A percentile compares a stretch with the other conserved stretches of the same genome.
Evolutionary conservation across 805 yeast genomes (phyloP).

Genomic region (Kluyveromyces nonfermentans): DNA sequence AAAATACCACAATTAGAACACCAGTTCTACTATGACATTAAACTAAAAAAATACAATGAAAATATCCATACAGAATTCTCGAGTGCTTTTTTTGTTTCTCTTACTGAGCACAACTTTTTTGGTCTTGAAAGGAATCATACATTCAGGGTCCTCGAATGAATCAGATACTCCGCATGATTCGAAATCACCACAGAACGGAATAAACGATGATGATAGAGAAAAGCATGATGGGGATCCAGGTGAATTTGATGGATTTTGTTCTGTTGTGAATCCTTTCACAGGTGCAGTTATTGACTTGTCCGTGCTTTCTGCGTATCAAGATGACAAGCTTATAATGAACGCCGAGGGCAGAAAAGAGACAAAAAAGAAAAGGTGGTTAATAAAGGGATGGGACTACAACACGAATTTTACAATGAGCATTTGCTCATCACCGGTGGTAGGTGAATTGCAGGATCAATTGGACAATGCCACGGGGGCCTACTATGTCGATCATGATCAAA

Average conservation of each 20-base stretch:
- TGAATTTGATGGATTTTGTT: constrained; percentile 20
- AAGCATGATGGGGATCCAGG: constrained; percentile 8
- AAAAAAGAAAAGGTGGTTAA: constrained; percentile 39
- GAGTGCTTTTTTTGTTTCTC: background rate
- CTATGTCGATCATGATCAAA: constrained; percentile 38
- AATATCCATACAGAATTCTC: background rate
- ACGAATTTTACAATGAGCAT: constrained; percentile 68
- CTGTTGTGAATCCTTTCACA: constrained; percentile 24
- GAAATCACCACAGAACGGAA: background rate
- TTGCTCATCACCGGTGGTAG: constrained; percentile 46
- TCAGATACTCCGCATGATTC: background rate
- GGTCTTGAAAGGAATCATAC: background rate
- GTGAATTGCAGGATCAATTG: constrained; percentile 18
- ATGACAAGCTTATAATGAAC: constrained; percentile 6
- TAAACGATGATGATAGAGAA: background rate
- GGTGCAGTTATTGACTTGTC: constrained; percentile 27
- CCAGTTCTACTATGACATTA: background rate
- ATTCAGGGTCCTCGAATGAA: background rate
- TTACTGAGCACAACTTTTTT: background rate
- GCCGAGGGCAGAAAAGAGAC: constrained; percentile 5
- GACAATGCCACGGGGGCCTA: constrained; percentile 41
- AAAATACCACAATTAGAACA: too few relatives aligned
- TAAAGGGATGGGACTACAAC: constrained; percentile 62
- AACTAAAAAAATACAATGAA: background rate
- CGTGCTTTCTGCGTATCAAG: constrained; percentile 24